These are phyloP conservation scores for Yamadazyma philogaea DNA, from an alignment of 805 yeast species.

Conservation along the genomic window DNA sequence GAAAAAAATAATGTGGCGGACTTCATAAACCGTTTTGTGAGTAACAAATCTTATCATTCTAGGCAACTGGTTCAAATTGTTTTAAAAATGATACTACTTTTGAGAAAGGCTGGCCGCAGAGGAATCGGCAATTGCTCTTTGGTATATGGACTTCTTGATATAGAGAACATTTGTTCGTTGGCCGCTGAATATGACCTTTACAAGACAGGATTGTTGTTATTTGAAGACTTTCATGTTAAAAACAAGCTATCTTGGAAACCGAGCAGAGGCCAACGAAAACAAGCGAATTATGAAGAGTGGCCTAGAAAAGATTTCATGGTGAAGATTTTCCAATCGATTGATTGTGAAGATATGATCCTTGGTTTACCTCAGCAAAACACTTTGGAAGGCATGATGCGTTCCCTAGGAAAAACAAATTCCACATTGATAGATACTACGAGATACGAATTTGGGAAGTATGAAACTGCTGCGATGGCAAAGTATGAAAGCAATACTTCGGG, in stretches of 20 bases:
- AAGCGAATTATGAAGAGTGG: conserved; percentile 10
- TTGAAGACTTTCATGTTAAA: conserved; percentile 40
- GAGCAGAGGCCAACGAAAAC: not conserved
- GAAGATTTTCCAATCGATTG: conserved; percentile 49
- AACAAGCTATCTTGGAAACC: not conserved
- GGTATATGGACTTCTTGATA: conserved; percentile 30
- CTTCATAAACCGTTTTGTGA: conserved; percentile 1
- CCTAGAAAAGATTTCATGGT: conserved; percentile 20
- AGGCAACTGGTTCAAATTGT: conserved; percentile 18
- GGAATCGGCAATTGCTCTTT: conserved; percentile 22
- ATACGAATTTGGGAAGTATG: conserved; percentile 57
- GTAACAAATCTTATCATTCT: conserved; percentile 1
- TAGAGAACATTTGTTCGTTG: conserved; percentile 23
- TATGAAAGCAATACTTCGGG: conserved; percentile 4
- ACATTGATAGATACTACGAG: conserved; percentile 39
- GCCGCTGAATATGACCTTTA: conserved; percentile 32
- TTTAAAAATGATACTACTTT: conserved; percentile 11
- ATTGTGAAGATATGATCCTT: conserved; percentile 59
- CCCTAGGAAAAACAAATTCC: conserved; percentile 27
- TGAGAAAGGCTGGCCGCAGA: conserved; percentile 38
- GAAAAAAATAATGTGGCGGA: not conserved
- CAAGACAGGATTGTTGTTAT: conserved; percentile 45
- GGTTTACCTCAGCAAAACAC: conserved; percentile 64
- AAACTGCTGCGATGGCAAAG: conserved; percentile 32
- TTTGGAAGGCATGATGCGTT: conserved; percentile 47